Conservation (phyloP, 2,329 filamentous ascomycete species). For the Alternaria ethzedia region DNA sequence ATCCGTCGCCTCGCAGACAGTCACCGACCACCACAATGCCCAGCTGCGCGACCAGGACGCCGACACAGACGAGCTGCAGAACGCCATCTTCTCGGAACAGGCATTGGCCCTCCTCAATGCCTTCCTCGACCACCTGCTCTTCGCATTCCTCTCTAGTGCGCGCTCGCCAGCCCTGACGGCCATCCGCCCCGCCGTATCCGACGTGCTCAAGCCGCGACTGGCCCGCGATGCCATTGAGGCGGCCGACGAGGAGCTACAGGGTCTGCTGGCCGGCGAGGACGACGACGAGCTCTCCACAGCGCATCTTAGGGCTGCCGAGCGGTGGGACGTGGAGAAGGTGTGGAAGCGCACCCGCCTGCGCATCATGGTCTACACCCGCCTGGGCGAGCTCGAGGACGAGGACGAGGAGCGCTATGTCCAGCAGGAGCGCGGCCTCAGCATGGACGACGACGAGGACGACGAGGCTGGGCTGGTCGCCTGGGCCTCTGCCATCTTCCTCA, state of each 20-base stretch:
- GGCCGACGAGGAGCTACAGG: constrained; percentile 84
- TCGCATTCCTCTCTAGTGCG: constrained; percentile 81
- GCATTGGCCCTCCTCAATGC: constrained; percentile 83
- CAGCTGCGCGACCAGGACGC: constrained; percentile 74
- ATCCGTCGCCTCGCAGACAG: constrained; percentile 87
- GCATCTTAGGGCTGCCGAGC: constrained; percentile 50
- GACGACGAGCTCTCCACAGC: constrained; percentile 47
- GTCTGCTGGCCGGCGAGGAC: constrained; percentile 83
- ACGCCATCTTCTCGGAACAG: constrained; percentile 73
- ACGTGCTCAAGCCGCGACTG: constrained; percentile 87
- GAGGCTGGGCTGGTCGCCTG: constrained; percentile 71
- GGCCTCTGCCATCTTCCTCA: constrained; percentile 92
- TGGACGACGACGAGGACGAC: constrained; percentile 53
- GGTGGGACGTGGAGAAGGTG: constrained; percentile 89
- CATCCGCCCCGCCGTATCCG: constrained; percentile 80
- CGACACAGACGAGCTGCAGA: constrained; percentile 64
- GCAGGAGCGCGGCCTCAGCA: constrained; percentile 69
- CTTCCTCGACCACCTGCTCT: constrained; percentile 92
- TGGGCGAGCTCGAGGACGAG: constrained; percentile 97
- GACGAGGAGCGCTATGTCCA: constrained; percentile 91
- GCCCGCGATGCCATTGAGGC: constrained; percentile 83
- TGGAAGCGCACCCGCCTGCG: constrained; percentile 93
- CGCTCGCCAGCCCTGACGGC: constrained; percentile 77
- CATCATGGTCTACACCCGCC: constrained; percentile 97
- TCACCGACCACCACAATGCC: constrained; percentile 85